Base-by-base conservation (phyloP, 2,329 filamentous ascomycete genomes). In the Ambrosiella cleistominuta region DNA sequence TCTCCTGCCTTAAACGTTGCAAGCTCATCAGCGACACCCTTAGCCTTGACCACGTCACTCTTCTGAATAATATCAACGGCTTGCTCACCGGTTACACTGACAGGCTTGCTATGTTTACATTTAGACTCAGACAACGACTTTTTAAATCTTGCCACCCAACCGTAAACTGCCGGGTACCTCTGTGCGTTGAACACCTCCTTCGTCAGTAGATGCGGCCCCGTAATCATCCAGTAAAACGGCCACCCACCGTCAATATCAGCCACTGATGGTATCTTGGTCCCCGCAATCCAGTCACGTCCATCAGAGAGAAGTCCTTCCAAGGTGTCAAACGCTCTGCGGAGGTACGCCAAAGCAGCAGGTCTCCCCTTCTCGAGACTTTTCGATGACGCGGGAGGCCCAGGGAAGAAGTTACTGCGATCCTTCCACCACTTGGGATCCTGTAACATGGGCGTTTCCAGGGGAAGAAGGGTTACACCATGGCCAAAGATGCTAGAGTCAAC, bases 221-320 rank as follows among this genome's bases (percentile, higher is more conserved):
- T 70, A 2, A 69, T 66, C 1, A 86, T 68, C 85, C 85, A 88
- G 67, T 83, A 76, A 62, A 88, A 75, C 0, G 77, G 74, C 81
- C 81, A 87, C 11, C 84, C 70, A 49, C 77, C 80, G 69, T 88
- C 81, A 61, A 88, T 80, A 66, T 89, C 85, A 3, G 78, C 81
- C 62, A 86, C 66, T 1, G 72, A 74, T 1, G 81, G 79, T 15
- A 67, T 66, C 2, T 73, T 64, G 1, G 74, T 77, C 9, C 70
- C 72, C 11, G 83, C 68, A 7, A 88, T 68, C 83, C 83, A 88
- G 2, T 75, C 66, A 57, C 83, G 73, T n/a, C 79, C 82, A 68
- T 88, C 83, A 0, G 72, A 76, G 4, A 89, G 71, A 57, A 87
- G 66, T 0, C 75, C 78, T 70, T 89, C 85, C 1, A 87, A 66